Evolutionary conservation across 2,329 filamentous ascomycete species (phyloP).

Genomic region (Thelonectria olida): DNA sequence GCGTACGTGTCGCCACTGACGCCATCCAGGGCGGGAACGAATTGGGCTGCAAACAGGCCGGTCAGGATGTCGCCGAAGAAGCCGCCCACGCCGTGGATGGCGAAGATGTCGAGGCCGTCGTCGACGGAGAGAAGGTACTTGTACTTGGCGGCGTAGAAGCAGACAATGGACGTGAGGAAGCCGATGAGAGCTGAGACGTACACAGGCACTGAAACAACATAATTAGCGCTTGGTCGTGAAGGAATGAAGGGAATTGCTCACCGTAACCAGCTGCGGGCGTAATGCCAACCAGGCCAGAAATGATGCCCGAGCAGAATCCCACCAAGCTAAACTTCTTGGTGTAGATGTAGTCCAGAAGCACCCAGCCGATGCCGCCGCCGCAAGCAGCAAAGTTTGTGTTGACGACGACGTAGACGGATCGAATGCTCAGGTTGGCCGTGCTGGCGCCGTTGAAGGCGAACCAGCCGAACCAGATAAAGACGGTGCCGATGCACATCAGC

Average conservation of each 20-base stretch:
- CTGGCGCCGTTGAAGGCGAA: constrained; percentile 62
- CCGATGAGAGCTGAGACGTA: constrained; percentile 62
- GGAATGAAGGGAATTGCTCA: not conserved
- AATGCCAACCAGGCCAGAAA: constrained; percentile 66
- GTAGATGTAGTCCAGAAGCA: constrained; percentile 60
- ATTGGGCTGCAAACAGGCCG: constrained; percentile 62
- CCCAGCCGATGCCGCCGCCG: constrained; percentile 63
- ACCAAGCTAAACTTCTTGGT: constrained; percentile 43
- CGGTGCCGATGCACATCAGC: constrained; percentile 70
- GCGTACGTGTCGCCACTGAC: constrained; percentile 51
- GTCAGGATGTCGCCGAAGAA: constrained; percentile 66
- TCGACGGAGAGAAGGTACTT: constrained; percentile 64
- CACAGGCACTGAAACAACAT: constrained; percentile 50
- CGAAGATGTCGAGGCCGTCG: constrained; percentile 68
- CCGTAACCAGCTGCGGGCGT: constrained; percentile 65
- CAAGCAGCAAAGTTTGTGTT: constrained; percentile 68
- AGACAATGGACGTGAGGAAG: constrained; percentile 57
- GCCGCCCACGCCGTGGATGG: constrained; percentile 68
- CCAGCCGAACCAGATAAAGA: constrained; percentile 73
- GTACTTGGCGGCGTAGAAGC: constrained; percentile 56
- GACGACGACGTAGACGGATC: constrained; percentile 64
- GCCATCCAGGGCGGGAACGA: constrained; percentile 62
- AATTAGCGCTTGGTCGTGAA: not conserved
- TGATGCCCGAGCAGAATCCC: constrained; percentile 58
- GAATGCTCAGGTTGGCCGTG: constrained; percentile 60